These are phyloP conservation scores for Arachis hypogaea DNA, from an alignment of 306 rosid species.

Conservation along the genomic window DNA sequence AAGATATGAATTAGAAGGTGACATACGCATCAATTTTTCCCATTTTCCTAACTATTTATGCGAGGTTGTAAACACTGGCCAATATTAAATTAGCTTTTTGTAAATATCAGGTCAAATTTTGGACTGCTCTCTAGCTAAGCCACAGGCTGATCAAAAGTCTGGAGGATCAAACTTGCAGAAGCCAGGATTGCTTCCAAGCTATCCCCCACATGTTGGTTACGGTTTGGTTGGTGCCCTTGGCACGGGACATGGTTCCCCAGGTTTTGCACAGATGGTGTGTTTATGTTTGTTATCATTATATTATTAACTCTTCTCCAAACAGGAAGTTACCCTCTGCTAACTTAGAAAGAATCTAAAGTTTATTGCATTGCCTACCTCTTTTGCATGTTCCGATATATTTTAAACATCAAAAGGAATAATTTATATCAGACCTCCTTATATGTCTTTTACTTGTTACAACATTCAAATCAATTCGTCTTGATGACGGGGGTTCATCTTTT, in stretches of 20 bases:
- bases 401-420: slow-evolving; percentile 21
- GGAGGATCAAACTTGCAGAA: slow-evolving; percentile 66
- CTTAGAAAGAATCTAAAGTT: slow-evolving; percentile 1
- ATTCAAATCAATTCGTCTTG: slow-evolving; percentile 32
- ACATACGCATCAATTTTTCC: slow-evolving; percentile 5
- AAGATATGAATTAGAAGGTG: slow-evolving; percentile 89
- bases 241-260: slow-evolving; percentile 73
- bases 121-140: slow-evolving; percentile 97
- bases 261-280: slow-evolving; percentile 72
- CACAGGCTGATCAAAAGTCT: slow-evolving; percentile 87
- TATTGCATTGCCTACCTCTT: slow-evolving; percentile 9
- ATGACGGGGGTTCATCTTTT: slow-evolving; percentile 35
- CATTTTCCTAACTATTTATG: neutral
- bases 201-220: slow-evolving; percentile 76
- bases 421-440: slow-evolving; percentile 5
- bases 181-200: slow-evolving; percentile 80
- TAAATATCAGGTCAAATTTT: slow-evolving; percentile 71
- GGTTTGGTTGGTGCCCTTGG: slow-evolving; percentile 77
- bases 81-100: slow-evolving; percentile 27
- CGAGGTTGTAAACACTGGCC: slow-evolving; percentile 12
- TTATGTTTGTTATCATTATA: slow-evolving; percentile 12
- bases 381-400: slow-evolving; percentile 5
- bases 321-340: slow-evolving; percentile 14
- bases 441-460: slow-evolving; percentile 22
- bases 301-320: slow-evolving; percentile 17